Base-by-base conservation (phyloP, 108 stramenopile species). In the Stephanodiscus minutulus region DNA sequence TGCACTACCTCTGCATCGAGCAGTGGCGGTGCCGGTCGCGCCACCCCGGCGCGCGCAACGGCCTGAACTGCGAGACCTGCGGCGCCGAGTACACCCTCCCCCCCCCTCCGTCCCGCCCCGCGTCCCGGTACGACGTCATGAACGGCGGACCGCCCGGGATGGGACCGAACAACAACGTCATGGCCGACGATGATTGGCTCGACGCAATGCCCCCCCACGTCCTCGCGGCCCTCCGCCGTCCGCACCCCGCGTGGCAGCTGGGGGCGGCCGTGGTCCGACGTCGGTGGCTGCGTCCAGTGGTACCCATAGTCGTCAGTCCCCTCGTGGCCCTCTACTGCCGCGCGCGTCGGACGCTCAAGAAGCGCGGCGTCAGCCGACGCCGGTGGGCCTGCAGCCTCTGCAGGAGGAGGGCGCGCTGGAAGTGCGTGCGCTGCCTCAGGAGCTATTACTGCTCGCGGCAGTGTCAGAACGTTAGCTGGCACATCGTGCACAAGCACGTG, bases 201-300 rank as follows among this genome's bases (percentile, higher is more conserved):
- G 91, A 91, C 52, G 90, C 90, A 17, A 96, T 96, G 95, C 95
- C 95, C 12, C 90, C 92, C 17, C 95, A 96, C 78, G 95, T 96
- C 29, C 62, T 96, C 52, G 87, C 86, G 37, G 95, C 95, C 1
- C 66, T 96, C 6, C 76, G 92, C 15, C 72, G 87, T 56, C 95
- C 95, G 10, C 95, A 92, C 50, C 66, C 84, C n/a, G 83, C 85
- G 57, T 96, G 95, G 95, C 89, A 87, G 68, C 69, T 96, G 20
- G 92, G 91, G 11, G 83, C 88, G 15, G 86, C 86, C 0, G 72
- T 93, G 18, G 89, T 93, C 0, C 77, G 89, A 33, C 64, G 87
- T 41, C 79, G 89, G 15, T 90, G 84, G 82, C 81, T 92, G 11
- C 85, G 92, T 20, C 89, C 89, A 9, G 56, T 96, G 22, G 92